These are phyloP conservation scores for Theileria parva DNA, from an alignment of 169 alveolate genomes.

Conservation along the genomic window DNA sequence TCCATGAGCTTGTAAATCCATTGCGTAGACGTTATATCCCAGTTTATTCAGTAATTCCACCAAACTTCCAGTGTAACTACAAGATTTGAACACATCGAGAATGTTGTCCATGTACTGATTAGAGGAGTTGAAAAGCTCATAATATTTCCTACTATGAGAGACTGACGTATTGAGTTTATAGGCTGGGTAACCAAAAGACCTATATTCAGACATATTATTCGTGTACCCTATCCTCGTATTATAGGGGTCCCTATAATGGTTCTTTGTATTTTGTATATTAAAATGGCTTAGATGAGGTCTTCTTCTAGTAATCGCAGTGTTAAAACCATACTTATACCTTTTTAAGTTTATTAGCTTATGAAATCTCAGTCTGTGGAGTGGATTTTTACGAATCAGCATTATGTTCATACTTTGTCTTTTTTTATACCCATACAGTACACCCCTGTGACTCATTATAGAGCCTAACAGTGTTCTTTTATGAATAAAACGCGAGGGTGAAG, in stretches of 20 bases:
- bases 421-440: not conserved
- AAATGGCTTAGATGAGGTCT: not conserved
- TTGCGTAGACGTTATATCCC: slow-evolving; percentile 66
- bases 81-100: slow-evolving; percentile 20
- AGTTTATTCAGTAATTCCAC: slow-evolving; percentile 59
- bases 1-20: slow-evolving; percentile 72
- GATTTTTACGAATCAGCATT: not conserved
- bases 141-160: not conserved
- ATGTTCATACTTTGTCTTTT: not conserved
- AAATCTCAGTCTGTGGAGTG: not conserved
- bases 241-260: not conserved
- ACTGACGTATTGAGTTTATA: not conserved
- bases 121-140: slow-evolving; percentile 1
- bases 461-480: not conserved
- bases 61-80: slow-evolving; percentile 63
- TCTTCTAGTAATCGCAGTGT: not conserved
- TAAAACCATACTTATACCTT: not conserved
- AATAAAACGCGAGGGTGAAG: not conserved
- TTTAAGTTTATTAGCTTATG: not conserved
- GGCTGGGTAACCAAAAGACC: not conserved
- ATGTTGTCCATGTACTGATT: slow-evolving; percentile 2
- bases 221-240: not conserved
- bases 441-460: not conserved
- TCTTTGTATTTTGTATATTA: not conserved
- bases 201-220: not conserved